Conservation (phyloP, 108 stramenopile species). For the Seminavis robusta region DNA sequence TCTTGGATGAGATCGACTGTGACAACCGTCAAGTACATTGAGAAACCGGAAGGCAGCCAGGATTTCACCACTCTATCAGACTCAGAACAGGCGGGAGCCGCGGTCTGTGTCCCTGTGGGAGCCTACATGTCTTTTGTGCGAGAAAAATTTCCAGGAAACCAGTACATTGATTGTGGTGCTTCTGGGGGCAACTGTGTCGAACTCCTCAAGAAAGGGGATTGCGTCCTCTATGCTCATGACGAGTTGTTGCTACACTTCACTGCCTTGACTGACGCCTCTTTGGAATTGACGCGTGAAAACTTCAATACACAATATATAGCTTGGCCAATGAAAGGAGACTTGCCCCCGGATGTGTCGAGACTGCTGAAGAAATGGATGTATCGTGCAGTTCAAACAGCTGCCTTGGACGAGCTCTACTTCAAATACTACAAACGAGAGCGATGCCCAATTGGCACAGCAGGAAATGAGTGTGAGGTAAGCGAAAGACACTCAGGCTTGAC, state of each 20-base stretch:
- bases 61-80: constrained; percentile 6
- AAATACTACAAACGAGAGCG: constrained; percentile 6
- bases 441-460: constrained; percentile 16
- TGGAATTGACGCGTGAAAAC: constrained; percentile 2
- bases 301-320: neutral
- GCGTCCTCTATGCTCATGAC: neutral
- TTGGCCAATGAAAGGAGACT: neutral
- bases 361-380: constrained; percentile 17
- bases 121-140: neutral
- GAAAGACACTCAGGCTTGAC: no score
- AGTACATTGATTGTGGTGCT: neutral
- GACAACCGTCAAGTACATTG: neutral
- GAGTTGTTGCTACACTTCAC: neutral
- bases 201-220: neutral
- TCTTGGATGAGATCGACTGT: constrained; percentile 3
- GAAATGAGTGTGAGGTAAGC: constrained; percentile 10
- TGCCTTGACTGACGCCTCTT: neutral
- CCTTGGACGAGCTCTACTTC: constrained; percentile 13
- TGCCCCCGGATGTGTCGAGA: neutral
- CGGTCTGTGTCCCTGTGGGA: neutral
- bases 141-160: neutral
- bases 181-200: neutral
- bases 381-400: neutral
- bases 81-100: neutral
- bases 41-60: neutral